Percentiles rank a stretch among this genome's conserved stretches.
phyloP scores from a whole-genome alignment of 2,329 filamentous ascomycete genomes.

The Colletotrichum graminicola region DNA sequence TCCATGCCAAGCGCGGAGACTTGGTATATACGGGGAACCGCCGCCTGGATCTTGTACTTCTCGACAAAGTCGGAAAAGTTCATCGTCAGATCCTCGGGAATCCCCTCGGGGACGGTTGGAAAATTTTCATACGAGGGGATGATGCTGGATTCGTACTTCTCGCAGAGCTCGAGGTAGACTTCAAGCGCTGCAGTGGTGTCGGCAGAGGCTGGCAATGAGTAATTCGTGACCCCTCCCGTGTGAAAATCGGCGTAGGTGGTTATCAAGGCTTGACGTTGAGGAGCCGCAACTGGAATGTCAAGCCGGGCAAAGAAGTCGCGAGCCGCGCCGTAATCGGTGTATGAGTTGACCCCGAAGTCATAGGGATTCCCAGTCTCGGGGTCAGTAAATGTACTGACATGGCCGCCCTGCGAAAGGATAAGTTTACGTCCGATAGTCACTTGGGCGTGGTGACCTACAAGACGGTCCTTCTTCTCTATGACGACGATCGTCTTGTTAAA shows the following conservation, averaged over 20 bases:
- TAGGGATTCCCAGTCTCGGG: slow-evolving; percentile 50
- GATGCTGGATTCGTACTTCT: not conserved
- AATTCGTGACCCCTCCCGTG: not conserved
- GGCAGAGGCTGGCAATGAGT: not conserved
- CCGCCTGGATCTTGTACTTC: not conserved
- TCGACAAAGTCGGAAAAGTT: not conserved
- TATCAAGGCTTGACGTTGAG: slow-evolving; percentile 46
- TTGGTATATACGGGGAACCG: not conserved
- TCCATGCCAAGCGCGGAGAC: slow-evolving; percentile 49
- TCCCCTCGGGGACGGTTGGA: not conserved
- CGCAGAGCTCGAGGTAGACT: not conserved
- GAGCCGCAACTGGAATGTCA: not conserved
- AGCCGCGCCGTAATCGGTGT: not conserved
- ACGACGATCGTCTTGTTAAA: slow-evolving; percentile 50
- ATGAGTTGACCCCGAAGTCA: slow-evolving; percentile 53
- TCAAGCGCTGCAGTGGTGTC: not conserved
- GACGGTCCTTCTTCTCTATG: slow-evolving; percentile 49
- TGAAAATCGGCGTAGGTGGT: slow-evolving; percentile 28
- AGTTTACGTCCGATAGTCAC: not conserved
- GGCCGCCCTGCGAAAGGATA: slow-evolving; percentile 56
- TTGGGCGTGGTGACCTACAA: slow-evolving; percentile 46
- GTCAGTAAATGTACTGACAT: slow-evolving; percentile 61
- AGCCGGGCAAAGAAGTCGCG: slow-evolving; percentile 18
- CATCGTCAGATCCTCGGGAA: slow-evolving; percentile 11
- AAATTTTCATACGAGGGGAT: not conserved